phyloP scores from a whole-genome alignment of 495 filamentous ascomycete species.

The Paragyromitra xinjiangensis region DNA sequence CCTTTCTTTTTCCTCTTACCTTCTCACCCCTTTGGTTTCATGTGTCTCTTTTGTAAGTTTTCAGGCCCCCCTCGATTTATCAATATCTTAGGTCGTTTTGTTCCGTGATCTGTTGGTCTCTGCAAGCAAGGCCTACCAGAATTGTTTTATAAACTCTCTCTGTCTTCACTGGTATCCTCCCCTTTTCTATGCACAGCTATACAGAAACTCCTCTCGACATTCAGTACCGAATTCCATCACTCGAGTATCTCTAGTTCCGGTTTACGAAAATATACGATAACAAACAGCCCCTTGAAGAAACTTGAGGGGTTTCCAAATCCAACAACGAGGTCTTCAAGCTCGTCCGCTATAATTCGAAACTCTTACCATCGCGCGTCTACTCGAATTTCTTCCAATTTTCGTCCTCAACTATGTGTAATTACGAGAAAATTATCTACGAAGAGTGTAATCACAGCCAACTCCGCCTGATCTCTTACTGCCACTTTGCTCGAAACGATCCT shows the following conservation, averaged over 20 bases:
- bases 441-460: slow-evolving; percentile 66
- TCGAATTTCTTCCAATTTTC: not conserved
- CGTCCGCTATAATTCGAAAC: not conserved
- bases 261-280: not conserved
- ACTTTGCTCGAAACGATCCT: slow-evolving; percentile 73
- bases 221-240: not conserved
- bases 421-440: slow-evolving; percentile 68
- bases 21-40: slow-evolving; percentile 3
- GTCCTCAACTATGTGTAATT: slow-evolving; percentile 68
- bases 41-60: slow-evolving; percentile 2
- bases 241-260: not conserved
- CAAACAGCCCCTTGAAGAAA: not conserved
- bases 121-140: not conserved
- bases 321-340: not conserved
- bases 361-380: not conserved
- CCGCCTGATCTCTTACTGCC: slow-evolving; percentile 72
- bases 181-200: not conserved
- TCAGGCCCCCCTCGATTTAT: not conserved
- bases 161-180: slow-evolving; percentile 11
- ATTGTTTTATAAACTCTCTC: slow-evolving; percentile 33
- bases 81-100: not conserved
- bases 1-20: not conserved
- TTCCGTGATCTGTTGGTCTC: not conserved
- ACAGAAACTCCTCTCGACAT: not conserved
- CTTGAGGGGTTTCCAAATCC: not conserved